Evolutionary conservation across 1,284 basidiomycete species (phyloP), one percentile per base, ranked within the genome.

Genomic region (Malassezia obtusa): DNA sequence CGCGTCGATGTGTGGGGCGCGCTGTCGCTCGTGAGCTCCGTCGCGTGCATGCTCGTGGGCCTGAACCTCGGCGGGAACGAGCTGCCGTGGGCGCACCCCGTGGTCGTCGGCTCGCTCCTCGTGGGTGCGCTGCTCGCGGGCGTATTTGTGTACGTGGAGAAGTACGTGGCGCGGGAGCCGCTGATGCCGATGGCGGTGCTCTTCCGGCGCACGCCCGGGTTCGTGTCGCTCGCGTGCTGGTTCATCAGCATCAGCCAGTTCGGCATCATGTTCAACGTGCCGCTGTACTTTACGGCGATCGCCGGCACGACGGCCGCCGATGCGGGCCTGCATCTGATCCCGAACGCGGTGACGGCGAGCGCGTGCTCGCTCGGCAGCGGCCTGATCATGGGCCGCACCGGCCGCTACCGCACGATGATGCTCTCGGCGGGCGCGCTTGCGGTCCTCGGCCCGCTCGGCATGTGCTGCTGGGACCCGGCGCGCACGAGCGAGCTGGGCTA

Each of bases 51-150:
- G 49, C 64, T 76, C 24, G 59, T 73, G 24, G 75, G 71, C 40
- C 64, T 75, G 40, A 73, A 67, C 51, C 51, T 73, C 45, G 72
- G 72, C 15, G 69, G 68, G 33, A 69, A 69, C 57, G 62, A 67
- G 52, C 59, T 63, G 43, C 62, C 59, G 24, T 71, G 70, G 68
- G 46, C 41, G 22, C 65, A 69, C 60, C 55, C 41, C 19, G 45
- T 70, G 24, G 70, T 73, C 33, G 30, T 68, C 19, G 59, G 60
- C 38, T 59, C 62, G 22, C 60, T 72, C 19, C 52, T 65, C 40
- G 65, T 45, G 8, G 67, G 67, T 49, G 40, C 78, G 5, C 55
- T 84, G 6, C 85, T 89, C 66, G 51, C 85, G 25, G 81, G 73
- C 14, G 65, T 76, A 38, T 71, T 80, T 26, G 70, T 78, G 35